Conservation (phyloP, 2,329 filamentous ascomycete species). For the Aspergillus phoenicis region DNA sequence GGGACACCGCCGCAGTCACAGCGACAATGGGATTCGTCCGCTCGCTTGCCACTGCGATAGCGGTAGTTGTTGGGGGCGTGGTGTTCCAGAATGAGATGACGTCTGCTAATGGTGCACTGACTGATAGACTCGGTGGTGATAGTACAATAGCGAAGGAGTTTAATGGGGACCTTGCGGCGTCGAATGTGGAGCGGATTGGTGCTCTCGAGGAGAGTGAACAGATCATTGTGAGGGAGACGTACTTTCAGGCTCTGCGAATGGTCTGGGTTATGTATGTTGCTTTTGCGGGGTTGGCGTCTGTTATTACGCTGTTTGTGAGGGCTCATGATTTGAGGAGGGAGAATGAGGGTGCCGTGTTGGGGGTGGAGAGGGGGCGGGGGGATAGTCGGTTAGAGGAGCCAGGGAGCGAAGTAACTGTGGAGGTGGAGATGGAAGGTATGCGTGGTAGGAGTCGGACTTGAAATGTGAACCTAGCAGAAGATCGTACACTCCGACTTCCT, state of each 20-base stretch:
- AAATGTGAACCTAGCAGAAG: no score
- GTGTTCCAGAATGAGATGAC: conserved; percentile 68
- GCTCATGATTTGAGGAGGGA: neutral
- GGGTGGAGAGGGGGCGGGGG: neutral
- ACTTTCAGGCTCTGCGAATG: neutral
- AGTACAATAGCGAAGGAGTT: neutral
- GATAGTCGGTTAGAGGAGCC: no score
- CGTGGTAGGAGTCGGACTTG: no score
- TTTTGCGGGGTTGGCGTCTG: neutral
- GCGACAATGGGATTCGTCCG: conserved; percentile 60
- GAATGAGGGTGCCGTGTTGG: neutral
- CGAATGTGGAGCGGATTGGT: neutral
- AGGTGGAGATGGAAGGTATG: no score
- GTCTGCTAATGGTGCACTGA: neutral
- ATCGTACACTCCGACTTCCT: no score
- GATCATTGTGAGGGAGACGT: neutral
- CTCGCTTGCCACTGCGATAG: conserved; percentile 68
- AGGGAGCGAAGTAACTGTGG: no score
- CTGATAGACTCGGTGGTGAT: neutral
- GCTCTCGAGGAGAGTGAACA: neutral
- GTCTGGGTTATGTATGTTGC: neutral
- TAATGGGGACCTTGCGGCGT: neutral
- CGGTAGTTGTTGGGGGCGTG: conserved; percentile 73
- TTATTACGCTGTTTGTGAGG: neutral
- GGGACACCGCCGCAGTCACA: conserved; percentile 55